Conservation (phyloP, 257 asterid genomes). For the Hygrophila difformis region DNA sequence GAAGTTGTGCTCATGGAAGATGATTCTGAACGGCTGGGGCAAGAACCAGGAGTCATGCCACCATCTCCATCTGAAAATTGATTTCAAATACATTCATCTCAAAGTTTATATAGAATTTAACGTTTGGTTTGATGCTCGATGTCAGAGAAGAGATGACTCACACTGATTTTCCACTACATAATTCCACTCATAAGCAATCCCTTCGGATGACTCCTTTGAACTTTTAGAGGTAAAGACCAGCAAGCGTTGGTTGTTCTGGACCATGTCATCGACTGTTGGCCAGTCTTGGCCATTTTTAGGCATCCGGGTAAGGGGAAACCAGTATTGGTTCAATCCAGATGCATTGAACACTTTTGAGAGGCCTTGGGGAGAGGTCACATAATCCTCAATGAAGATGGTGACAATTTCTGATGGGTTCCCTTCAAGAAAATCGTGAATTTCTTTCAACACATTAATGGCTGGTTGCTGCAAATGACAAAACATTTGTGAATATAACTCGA, state of each 20-base stretch:
- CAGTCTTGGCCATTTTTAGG: slow-evolving; percentile 71
- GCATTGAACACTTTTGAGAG: slow-evolving; percentile 55
- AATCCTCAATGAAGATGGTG: slow-evolving; percentile 81
- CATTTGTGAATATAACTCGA: too few relatives aligned
- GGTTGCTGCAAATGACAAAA: slow-evolving; percentile 46
- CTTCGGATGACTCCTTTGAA: slow-evolving; percentile 59
- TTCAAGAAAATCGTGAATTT: slow-evolving; percentile 50
- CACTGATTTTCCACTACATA: slow-evolving; percentile 84
- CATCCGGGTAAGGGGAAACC: slow-evolving; percentile 69
- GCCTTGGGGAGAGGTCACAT: slow-evolving; percentile 56
- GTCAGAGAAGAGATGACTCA: slow-evolving; percentile 25
- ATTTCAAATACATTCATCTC: background rate
- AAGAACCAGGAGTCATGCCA: slow-evolving; percentile 58
- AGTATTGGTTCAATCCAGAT: slow-evolving; percentile 55
- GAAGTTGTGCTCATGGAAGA: slow-evolving; percentile 46
- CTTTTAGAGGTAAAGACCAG: slow-evolving; percentile 65
- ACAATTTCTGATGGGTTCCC: slow-evolving; percentile 51
- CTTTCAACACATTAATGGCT: slow-evolving; percentile 60
- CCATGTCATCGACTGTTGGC: slow-evolving; percentile 85
- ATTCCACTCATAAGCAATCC: slow-evolving; percentile 76
- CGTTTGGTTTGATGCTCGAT: background rate
- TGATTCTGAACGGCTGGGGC: slow-evolving; percentile 70
- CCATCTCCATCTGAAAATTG: slow-evolving; percentile 61
- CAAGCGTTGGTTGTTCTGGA: slow-evolving; percentile 53
- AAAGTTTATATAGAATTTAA: background rate